Evolutionary conservation across 306 rosid species (phyloP).

Genomic region (Delonix regia): DNA sequence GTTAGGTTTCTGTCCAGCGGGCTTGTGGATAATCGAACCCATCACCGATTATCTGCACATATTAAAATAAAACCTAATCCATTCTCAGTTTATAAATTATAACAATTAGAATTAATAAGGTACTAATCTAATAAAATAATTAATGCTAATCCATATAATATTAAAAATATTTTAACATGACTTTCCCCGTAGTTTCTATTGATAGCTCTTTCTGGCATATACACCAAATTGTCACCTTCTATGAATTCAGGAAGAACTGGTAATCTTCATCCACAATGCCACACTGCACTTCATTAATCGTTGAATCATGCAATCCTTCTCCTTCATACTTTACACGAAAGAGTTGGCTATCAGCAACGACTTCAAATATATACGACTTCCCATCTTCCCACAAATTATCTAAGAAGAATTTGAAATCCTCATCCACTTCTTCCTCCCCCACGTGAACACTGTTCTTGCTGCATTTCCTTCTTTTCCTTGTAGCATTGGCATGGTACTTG

Average conservation of each 20-base stretch:
- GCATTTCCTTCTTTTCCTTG: slow-evolving; percentile 6
- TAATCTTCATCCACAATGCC: slow-evolving; percentile 40
- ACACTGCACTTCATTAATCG: slow-evolving; percentile 3
- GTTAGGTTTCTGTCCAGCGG: too few species aligned
- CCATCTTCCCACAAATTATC: slow-evolving; percentile 40
- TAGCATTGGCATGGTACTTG: slow-evolving; percentile 5
- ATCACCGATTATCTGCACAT: too few species aligned
- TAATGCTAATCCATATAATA: too few species aligned
- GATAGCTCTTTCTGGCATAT: not conserved
- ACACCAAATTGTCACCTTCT: slow-evolving; percentile 24
- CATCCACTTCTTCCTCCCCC: slow-evolving; percentile 24
- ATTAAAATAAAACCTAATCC: too few species aligned
- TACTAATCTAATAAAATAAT: too few species aligned
- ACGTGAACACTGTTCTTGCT: not conserved
- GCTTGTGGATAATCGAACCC: too few species aligned
- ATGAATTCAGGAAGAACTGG: slow-evolving; percentile 22
- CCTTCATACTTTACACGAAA: slow-evolving; percentile 37
- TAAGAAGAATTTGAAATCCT: slow-evolving; percentile 6
- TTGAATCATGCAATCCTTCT: slow-evolving; percentile 4
- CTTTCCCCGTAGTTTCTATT: not conserved
- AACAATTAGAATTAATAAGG: too few species aligned
- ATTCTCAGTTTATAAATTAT: too few species aligned
- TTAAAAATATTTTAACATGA: too few species aligned
- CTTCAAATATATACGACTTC: slow-evolving; percentile 35
- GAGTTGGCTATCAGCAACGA: slow-evolving; percentile 19